phyloP scores from a whole-genome alignment of 2,329 filamentous ascomycete genomes.

The Diaporthe destruens region DNA sequence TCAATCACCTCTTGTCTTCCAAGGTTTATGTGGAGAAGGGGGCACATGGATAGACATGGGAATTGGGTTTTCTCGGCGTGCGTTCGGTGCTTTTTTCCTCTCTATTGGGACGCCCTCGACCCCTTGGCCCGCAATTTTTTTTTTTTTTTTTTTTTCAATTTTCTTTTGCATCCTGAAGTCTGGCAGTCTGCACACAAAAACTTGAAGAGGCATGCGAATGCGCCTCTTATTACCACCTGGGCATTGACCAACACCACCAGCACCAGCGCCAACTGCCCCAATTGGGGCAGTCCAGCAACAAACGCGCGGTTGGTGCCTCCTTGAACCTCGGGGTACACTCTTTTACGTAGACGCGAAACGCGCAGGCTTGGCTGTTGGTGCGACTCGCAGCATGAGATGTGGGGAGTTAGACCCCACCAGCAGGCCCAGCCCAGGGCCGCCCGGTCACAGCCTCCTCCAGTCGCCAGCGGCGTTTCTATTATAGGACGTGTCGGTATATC shows the following conservation, averaged over 20 bases:
- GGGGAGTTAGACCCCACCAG: slow-evolving; percentile 8
- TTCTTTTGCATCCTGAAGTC: neutral
- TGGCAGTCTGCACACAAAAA: neutral
- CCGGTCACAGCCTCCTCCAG: neutral
- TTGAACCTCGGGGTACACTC: neutral
- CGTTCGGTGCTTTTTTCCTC: slow-evolving; percentile 20
- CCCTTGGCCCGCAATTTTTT: neutral
- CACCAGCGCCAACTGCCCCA: neutral
- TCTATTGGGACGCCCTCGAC: slow-evolving; percentile 1
- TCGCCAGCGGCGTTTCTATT: slow-evolving; percentile 9
- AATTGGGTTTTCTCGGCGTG: slow-evolving; percentile 11
- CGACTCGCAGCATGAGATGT: neutral
- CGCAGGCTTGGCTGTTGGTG: neutral
- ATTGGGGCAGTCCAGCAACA: neutral
- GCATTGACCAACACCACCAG: neutral
- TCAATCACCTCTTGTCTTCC: neutral
- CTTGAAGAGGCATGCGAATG: neutral
- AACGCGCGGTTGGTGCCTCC: slow-evolving; percentile 22
- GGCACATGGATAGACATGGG: neutral
- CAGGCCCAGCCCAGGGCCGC: neutral
- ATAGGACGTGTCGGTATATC: slow-evolving; percentile 8
- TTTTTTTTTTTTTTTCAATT: too few species aligned
- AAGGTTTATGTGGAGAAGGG: slow-evolving; percentile 15
- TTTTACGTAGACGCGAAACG: neutral
- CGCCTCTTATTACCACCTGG: neutral